A percentile compares a stretch with the other conserved stretches of the same genome.
phyloP scores from a whole-genome alignment of 1,284 basidiomycete genomes.

The Mixia osmundae region DNA sequence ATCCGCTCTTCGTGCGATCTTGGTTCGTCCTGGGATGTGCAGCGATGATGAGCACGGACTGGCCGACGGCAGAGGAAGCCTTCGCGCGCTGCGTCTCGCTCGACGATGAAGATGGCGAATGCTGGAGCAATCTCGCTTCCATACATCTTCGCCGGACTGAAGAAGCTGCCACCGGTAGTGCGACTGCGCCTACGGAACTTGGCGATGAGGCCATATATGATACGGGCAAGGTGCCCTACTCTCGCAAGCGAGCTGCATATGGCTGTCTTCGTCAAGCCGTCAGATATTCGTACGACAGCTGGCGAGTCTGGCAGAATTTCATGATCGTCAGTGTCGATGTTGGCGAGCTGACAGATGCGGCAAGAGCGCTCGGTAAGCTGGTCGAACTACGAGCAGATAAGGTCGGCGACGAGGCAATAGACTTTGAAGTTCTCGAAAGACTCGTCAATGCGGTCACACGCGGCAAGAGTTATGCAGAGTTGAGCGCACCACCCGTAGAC shows the following conservation, averaged over 20 bases:
- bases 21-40: constrained; percentile 96
- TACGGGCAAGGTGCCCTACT: constrained; percentile 9
- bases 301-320: constrained; percentile 97
- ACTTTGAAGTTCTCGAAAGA: constrained; percentile 64
- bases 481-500: constrained; percentile 3
- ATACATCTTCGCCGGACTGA: constrained; percentile 65
- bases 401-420: constrained; percentile 38
- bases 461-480: constrained; percentile 16
- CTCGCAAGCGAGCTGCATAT: constrained; percentile 56
- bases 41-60: constrained; percentile 50
- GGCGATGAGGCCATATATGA: constrained; percentile 6
- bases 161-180: background rate
- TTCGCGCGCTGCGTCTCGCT: constrained; percentile 69
- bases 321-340: constrained; percentile 85
- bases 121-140: constrained; percentile 93
- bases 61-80: constrained; percentile 58
- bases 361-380: constrained; percentile 55
- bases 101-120: constrained; percentile 90
- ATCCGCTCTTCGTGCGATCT: constrained; percentile 58
- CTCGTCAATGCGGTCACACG: constrained; percentile 64
- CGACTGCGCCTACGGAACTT: constrained; percentile 5
- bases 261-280: constrained; percentile 81
- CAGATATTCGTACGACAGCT: constrained; percentile 62
- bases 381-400: constrained; percentile 54
- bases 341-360: constrained; percentile 70